Base-by-base conservation (phyloP, 164 flowering plant species). In the Stephania cephalantha region DNA sequence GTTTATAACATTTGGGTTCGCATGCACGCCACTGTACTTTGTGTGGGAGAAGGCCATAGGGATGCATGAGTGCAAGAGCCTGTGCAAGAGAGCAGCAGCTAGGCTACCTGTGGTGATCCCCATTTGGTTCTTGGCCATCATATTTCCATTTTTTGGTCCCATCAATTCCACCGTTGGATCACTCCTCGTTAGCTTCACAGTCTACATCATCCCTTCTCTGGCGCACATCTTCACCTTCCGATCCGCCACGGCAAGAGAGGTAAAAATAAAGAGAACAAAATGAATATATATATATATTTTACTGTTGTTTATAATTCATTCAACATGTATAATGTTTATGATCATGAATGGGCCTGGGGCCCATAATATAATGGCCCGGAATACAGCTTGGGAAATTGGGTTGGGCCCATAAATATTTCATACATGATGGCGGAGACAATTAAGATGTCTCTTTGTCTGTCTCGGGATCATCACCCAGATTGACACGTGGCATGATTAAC, bases 21-120 rank as follows among this genome's bases (percentile, higher is more conserved):
- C 98, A 68, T 93, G 97, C 90, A 95, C 98, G 44, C 98, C 98
- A 0, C 71, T 95, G 72, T 95, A 95, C 71, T 95, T 95, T 71
- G 98, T 95, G 78, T 95, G 98, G 98, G 98, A 95, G 84, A 95
- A 95, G 79, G 88, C 87, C n/a, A 90, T 95, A 31, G 98, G 98
- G 71, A 85, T 95, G 90, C 98, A 95, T 75, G 95, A 93, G 63
- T 88, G 93, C 85, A 90, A 91, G 85, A 93, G 97, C 83, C 20
- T 93, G 72, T 95, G 94, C 87, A 91, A 90, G 84, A 81, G 98
- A 7, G 98, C 98, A 4, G 87, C 91, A 17, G 94, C 94, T 7
- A 84, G 98, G 76, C 73, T 95, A 81, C 98, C 98, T n/a, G 98
- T 95, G 80, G 98, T 95, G 48, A 77, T 95, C 53, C 98, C 98